Evolutionary conservation across 2,329 filamentous ascomycete genomes (phyloP).

Genomic region (Apiospora arundinis): DNA sequence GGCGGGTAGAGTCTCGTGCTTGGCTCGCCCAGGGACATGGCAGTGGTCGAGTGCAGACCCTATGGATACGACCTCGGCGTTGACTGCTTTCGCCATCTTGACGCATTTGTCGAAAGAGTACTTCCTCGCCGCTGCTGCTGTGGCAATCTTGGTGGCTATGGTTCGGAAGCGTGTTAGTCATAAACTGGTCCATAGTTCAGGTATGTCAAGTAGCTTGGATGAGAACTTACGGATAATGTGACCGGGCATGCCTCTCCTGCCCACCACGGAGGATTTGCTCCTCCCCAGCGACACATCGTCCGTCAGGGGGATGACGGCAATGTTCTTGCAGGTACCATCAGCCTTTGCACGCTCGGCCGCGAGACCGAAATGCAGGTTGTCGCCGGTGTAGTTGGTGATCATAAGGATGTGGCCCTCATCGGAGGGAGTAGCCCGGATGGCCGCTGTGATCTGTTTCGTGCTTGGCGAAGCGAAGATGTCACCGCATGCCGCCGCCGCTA

Average conservation of each 20-base stretch:
- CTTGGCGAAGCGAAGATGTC: conserved; percentile 78
- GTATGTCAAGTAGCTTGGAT: neutral
- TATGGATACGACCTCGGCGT: conserved; percentile 68
- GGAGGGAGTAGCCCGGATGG: conserved; percentile 66
- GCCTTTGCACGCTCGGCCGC: conserved; percentile 76
- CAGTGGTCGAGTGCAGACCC: conserved; percentile 75
- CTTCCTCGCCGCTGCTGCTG: conserved; percentile 67
- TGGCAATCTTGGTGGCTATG: conserved; percentile 69
- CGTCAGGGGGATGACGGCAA: conserved; percentile 74
- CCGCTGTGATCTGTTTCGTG: conserved; percentile 73
- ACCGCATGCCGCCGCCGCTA: conserved; percentile 73
- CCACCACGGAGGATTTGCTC: conserved; percentile 71
- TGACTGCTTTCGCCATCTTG: conserved; percentile 60
- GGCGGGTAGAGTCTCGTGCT: conserved; percentile 50
- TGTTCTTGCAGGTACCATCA: conserved; percentile 61
- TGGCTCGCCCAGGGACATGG: conserved; percentile 70
- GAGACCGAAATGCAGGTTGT: conserved; percentile 77
- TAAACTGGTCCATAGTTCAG: neutral
- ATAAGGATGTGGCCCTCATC: conserved; percentile 72
- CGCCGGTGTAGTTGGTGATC: conserved; percentile 78
- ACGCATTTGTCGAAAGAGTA: conserved; percentile 62
- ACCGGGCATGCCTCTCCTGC: conserved; percentile 74
- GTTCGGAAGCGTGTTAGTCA: conserved; percentile 51
- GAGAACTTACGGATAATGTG: conserved; percentile 54
- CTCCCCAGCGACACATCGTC: conserved; percentile 77